Percentiles rank a stretch among this genome's conserved stretches.
Evolutionary conservation across 179 eudicot genomes (phyloP).

Genomic region (Silene vulgaris): DNA sequence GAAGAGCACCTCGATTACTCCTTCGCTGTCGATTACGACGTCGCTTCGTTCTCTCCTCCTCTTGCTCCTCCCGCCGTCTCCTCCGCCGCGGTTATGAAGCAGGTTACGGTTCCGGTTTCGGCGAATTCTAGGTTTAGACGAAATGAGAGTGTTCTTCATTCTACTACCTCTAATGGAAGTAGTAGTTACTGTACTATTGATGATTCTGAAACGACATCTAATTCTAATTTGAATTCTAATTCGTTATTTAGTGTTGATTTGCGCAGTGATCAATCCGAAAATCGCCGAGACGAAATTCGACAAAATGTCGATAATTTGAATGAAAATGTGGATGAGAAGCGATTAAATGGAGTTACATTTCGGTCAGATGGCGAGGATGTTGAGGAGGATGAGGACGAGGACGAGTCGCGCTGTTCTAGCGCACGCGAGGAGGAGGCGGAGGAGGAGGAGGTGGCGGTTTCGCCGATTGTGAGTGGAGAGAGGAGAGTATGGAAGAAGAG

Average conservation of each 20-base stretch:
- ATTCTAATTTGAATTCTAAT: neutral
- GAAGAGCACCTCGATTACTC: slow-evolving; percentile 10
- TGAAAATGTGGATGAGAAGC: neutral
- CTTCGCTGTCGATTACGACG: neutral
- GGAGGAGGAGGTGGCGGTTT: neutral
- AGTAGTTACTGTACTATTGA: slow-evolving; percentile 11
- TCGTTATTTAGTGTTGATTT: neutral
- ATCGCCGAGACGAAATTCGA: neutral
- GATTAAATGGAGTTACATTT: neutral
- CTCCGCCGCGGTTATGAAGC: neutral
- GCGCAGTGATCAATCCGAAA: neutral
- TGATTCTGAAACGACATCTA: neutral
- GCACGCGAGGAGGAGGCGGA: neutral
- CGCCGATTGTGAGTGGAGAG: neutral
- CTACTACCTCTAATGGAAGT: slow-evolving; percentile 1
- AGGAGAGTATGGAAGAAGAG: neutral
- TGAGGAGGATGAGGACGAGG: neutral
- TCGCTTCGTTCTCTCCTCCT: neutral
- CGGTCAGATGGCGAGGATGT: neutral
- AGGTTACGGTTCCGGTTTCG: neutral
- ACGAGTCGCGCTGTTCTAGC: neutral
- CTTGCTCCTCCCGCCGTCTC: neutral
- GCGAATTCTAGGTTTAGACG: neutral
- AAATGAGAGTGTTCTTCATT: slow-evolving; percentile 2
- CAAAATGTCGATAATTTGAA: neutral